These are phyloP conservation scores for Camelina sativa DNA, from an alignment of 345 rosid species.

Conservation along the genomic window DNA sequence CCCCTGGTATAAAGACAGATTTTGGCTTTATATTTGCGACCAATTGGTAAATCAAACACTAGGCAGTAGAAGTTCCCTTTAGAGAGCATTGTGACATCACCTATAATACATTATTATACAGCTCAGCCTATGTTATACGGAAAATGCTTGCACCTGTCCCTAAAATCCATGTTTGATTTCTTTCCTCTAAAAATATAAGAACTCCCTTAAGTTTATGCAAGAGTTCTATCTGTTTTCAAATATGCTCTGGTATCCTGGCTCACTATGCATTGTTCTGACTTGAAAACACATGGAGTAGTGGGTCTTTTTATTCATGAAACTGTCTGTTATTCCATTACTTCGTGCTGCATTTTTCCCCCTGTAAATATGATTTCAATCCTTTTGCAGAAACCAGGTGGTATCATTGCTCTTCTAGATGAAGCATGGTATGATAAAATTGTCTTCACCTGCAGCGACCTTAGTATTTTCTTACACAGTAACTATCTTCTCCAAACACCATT, in stretches of 20 bases:
- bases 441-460: slow-evolving; percentile 26
- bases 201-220: slow-evolving; percentile 7
- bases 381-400: slow-evolving; percentile 91
- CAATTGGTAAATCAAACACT: slow-evolving; percentile 15
- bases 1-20: background rate
- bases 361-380: slow-evolving; percentile 32
- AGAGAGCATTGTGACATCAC: slow-evolving; percentile 13
- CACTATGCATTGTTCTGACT: slow-evolving; percentile 27
- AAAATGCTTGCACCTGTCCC: slow-evolving; percentile 9
- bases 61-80: slow-evolving; percentile 15
- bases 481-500: slow-evolving; percentile 22
- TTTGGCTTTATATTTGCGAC: slow-evolving; percentile 3
- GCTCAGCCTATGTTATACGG: slow-evolving; percentile 7
- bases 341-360: slow-evolving; percentile 11
- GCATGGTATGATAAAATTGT: slow-evolving; percentile 66
- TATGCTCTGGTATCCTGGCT: slow-evolving; percentile 23
- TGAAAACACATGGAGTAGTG: slow-evolving; percentile 1
- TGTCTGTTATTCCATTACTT: slow-evolving; percentile 6
- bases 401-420: slow-evolving; percentile 88
- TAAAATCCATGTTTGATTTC: slow-evolving; percentile 13
- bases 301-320: slow-evolving; percentile 5
- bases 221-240: slow-evolving; percentile 27
- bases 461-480: slow-evolving; percentile 25
- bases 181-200: slow-evolving; percentile 17
- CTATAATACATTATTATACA: slow-evolving; percentile 6